phyloP scores from a whole-genome alignment of 169 alveolate genomes.

The Cryptosporidium tyzzeri region DNA sequence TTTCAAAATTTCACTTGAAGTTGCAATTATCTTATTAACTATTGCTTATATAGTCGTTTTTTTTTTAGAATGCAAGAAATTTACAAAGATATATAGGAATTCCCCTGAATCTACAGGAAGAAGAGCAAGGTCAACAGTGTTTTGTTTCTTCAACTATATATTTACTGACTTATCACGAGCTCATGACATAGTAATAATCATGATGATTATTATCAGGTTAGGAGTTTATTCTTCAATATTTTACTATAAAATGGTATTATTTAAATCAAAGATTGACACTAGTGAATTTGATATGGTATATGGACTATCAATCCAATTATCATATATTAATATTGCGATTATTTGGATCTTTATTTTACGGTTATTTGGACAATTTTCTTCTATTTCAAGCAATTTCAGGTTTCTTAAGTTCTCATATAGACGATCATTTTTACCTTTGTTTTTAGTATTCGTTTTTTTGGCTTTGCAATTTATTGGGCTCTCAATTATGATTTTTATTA shows the following conservation, averaged over 20 bases:
- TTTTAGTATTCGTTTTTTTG: conserved; percentile 25
- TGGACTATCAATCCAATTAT: conserved; percentile 1
- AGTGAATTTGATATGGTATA: conserved; percentile 25
- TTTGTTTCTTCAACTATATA: conserved; percentile 59
- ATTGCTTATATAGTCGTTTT: conserved; percentile 38
- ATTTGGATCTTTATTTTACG: conserved; percentile 58
- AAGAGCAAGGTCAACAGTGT: conserved; percentile 19
- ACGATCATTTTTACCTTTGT: conserved; percentile 9
- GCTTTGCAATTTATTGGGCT: conserved; percentile 37
- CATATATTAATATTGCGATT: conserved; percentile 16
- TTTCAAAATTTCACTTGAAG: conserved; percentile 32
- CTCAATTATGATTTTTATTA: conserved; percentile 30
- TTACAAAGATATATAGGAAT: conserved; percentile 13
- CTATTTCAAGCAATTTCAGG: conserved; percentile 48
- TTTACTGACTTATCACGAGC: conserved; percentile 31
- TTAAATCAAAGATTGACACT: not conserved
- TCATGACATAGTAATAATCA: conserved; percentile 32
- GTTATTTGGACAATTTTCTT: conserved; percentile 22
- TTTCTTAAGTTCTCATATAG: conserved; percentile 8
- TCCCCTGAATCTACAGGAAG: conserved; percentile 58
- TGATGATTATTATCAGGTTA: conserved; percentile 36
- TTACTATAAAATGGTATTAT: conserved; percentile 25
- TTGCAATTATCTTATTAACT: conserved; percentile 2
- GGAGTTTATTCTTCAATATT: conserved; percentile 3
- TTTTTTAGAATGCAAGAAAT: conserved; percentile 56